phyloP scores from a whole-genome alignment of 2,329 filamentous ascomycete genomes.

The Fusarium setosum region DNA sequence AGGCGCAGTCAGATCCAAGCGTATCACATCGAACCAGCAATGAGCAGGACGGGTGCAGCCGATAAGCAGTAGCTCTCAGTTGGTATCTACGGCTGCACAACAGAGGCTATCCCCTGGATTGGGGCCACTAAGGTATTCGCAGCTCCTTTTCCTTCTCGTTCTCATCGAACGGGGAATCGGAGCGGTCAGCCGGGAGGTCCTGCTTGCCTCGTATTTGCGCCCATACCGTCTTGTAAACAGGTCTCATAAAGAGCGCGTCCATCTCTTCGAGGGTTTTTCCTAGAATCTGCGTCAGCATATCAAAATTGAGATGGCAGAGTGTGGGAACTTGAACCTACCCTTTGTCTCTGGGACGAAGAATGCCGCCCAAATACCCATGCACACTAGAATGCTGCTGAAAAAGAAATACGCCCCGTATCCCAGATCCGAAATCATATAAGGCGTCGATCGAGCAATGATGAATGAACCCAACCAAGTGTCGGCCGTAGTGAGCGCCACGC shows the following conservation, averaged over 20 bases:
- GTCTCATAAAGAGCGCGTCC: constrained; percentile 49
- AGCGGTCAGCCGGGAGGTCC: constrained; percentile 29
- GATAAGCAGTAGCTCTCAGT: constrained; percentile 15
- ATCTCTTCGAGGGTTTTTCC: constrained; percentile 60
- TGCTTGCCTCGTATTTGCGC: constrained; percentile 36
- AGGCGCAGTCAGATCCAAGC: constrained; percentile 14
- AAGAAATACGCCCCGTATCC: constrained; percentile 65
- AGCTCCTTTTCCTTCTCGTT: constrained; percentile 33
- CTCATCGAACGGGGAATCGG: constrained; percentile 37
- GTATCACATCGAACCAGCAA: constrained; percentile 1
- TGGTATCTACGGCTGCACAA: constrained; percentile 23
- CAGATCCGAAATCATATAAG: constrained; percentile 54
- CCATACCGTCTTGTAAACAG: constrained; percentile 49
- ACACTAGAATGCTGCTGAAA: constrained; percentile 58
- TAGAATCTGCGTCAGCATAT: constrained; percentile 20
- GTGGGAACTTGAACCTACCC: constrained; percentile 42
- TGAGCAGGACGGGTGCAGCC: constrained; percentile 12
- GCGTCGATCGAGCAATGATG: constrained; percentile 52
- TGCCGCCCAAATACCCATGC: constrained; percentile 58
- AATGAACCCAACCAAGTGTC: constrained; percentile 54
- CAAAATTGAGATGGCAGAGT: not conserved
- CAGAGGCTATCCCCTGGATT: constrained; percentile 2
- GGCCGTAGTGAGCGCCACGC: constrained; percentile 48
- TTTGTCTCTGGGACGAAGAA: constrained; percentile 66
- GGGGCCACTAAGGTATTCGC: constrained; percentile 29